Base-by-base conservation (phyloP, 768 basidiomycete genomes). In the Psilocybe subaeruginosa region DNA sequence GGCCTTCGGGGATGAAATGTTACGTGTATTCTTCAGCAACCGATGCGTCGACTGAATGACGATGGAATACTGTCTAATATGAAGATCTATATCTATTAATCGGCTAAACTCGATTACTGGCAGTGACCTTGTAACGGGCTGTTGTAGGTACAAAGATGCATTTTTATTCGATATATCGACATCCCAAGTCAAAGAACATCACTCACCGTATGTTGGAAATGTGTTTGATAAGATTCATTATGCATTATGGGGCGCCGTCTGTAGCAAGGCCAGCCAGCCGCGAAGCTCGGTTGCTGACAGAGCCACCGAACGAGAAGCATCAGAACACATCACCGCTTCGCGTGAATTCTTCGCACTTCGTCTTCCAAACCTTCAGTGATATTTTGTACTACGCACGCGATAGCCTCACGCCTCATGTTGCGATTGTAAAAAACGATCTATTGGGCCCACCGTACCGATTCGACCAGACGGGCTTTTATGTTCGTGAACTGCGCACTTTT, bases 221-320 rank as follows among this genome's bases (percentile, higher is more conserved):
- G 41, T 11, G 41, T 8, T 14, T 43, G 14, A 43, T 12, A n/a
- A 43, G 4, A 43, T 12, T 43, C 41, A 14, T 17, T 14, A 12
- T 11, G 14, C 41, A 43, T n/a, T 14, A 43, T n/a, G 41, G 14
- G 41, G n/a, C 11, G 41, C n/a, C 6, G 5, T 43, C 14, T 11
- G 4, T 12, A 14, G 41, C 7, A 12, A 11, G 14, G 3, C 41
- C 14, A 54, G 53, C 33, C 54, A 51, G 39, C 65, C 66, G 66
- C 59, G 63, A 66, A 64, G 60, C 63, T 66, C 66, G 66, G 66
- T 51, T 59, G 66, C 63, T 64, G 66, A 66, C 66, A 43, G 66
- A 66, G 51, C 54, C 56, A 62, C 55, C 43, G 49, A 48, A 27
- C 9, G 29, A 46, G 45, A 57, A 57, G 46, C 29, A 17, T n/a